These are phyloP conservation scores for Xylariaceae sp. DNA, from an alignment of 2,329 filamentous ascomycete genomes.

Conservation along the genomic window DNA sequence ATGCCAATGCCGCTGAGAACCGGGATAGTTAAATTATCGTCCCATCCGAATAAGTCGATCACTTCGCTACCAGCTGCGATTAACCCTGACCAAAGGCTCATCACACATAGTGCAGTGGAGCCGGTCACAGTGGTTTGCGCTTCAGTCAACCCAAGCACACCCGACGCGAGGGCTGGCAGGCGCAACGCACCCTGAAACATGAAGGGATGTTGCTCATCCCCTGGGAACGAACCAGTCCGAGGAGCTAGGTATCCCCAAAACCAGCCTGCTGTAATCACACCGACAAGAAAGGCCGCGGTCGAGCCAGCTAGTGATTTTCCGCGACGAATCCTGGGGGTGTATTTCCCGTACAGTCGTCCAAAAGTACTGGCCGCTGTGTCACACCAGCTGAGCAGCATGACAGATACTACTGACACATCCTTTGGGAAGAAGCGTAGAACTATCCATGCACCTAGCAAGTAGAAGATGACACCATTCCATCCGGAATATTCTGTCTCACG, in stretches of 20 bases:
- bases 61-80: slow-evolving; percentile 86
- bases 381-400: slow-evolving; percentile 93
- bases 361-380: slow-evolving; percentile 96
- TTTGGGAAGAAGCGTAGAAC: slow-evolving; percentile 87
- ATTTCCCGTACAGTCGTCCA: slow-evolving; percentile 81
- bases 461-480: slow-evolving; percentile 97
- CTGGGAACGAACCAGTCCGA: slow-evolving; percentile 59
- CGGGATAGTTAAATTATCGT: slow-evolving; percentile 96
- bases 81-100: slow-evolving; percentile 86
- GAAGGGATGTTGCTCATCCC: slow-evolving; percentile 66
- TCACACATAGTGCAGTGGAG: slow-evolving; percentile 66
- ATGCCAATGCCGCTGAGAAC: slow-evolving; percentile 84
- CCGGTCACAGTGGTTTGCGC: slow-evolving; percentile 63
- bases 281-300: slow-evolving; percentile 75
- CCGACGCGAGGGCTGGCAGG: slow-evolving; percentile 59
- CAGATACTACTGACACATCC: slow-evolving; percentile 83
- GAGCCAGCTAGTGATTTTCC: slow-evolving; percentile 93
- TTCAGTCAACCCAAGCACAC: slow-evolving; percentile 57
- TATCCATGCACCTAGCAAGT: slow-evolving; percentile 84
- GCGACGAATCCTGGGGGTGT: slow-evolving; percentile 77
- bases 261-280: slow-evolving; percentile 73
- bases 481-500: slow-evolving; percentile 90
- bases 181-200: slow-evolving; percentile 76
- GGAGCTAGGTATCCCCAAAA: slow-evolving; percentile 90
- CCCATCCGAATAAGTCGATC: slow-evolving; percentile 87